phyloP scores from a whole-genome alignment of 2,329 filamentous ascomycete species.

The Fusarium subtropicale region DNA sequence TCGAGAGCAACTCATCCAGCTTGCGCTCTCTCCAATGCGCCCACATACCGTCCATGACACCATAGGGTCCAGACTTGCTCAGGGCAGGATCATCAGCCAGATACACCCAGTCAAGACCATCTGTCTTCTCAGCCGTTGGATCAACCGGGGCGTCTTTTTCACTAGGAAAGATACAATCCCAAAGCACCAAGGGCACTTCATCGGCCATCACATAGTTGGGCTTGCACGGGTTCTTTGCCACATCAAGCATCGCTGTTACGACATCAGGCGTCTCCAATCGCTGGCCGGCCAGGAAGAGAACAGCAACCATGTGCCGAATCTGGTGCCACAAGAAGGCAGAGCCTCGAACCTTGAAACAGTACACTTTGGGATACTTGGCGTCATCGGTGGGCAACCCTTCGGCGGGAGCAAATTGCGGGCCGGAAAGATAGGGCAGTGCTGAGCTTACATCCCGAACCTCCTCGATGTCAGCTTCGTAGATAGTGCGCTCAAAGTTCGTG shows the following conservation, averaged over 20 bases:
- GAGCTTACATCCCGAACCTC: conserved; percentile 68
- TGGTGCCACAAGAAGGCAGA: conserved; percentile 98
- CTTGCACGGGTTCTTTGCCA: conserved; percentile 75
- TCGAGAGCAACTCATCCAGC: conserved; percentile 88
- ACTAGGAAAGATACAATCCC: conserved; percentile 91
- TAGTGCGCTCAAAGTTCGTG: conserved; percentile 80
- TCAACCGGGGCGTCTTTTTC: conserved; percentile 51
- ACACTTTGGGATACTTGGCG: conserved; percentile 71
- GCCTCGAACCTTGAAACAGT: conserved; percentile 88
- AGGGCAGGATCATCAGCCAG: conserved; percentile 72
- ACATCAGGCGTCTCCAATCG: conserved; percentile 81
- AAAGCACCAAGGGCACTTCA: conserved; percentile 90
- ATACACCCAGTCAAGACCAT: conserved; percentile 82
- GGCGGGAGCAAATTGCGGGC: conserved; percentile 52
- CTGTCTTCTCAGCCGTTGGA: conserved; percentile 51
- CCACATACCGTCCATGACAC: conserved; percentile 83
- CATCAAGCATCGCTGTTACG: conserved; percentile 79
- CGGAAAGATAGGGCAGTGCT: conserved; percentile 67
- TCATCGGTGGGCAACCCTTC: conserved; percentile 7
- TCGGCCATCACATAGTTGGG: conserved; percentile 92
- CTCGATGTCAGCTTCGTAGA: conserved; percentile 84
- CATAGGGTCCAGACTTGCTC: conserved; percentile 72
- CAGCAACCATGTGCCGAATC: conserved; percentile 91
- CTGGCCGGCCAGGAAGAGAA: conserved; percentile 94
- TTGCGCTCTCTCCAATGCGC: conserved; percentile 83